Base-by-base conservation (phyloP, 352 stramenopile species). In the Aphanomyces euteiches region DNA sequence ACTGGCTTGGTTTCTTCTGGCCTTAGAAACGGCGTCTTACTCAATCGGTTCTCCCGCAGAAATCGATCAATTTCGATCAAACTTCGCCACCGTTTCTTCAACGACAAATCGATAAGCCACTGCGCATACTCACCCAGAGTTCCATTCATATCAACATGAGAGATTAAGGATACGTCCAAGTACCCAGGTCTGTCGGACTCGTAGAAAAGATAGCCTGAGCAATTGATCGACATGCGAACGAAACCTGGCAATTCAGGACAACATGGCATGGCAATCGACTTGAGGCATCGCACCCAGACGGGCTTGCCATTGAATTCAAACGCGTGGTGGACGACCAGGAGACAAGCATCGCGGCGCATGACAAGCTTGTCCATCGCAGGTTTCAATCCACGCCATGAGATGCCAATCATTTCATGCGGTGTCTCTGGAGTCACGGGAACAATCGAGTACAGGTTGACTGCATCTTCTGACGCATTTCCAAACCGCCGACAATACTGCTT, bases 301-400 rank as follows among this genome's bases (percentile, higher is more conserved):
- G 10, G 43, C 17, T 50, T 50, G 43, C 43, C 43, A 50, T 50
- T 50, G 10, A 50, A 50, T 50, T 50, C 43, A 50, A 50, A 50
- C 17, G 10, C 43, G 43, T 50, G 17, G 43, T 50, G 43, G 2
- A 50, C 43, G 10, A n/a, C 43, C 43, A 50, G 17, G 10, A 50
- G 43, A 2, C 43, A 50, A 12, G 43, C 43, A n/a, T 50, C 43
- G 43, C 43, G 43, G 10, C 17, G 10, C 10, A 2, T 12, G 43
- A 50, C 17, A 12, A 50, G 10, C 43, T 50, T 50, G 10, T 50
- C 17, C 10, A 50, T 12, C 43, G 43, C 10, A 50, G 10, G 10
- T 12, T n/a, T 12, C 0, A 50, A n/a, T 12, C 10, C 43, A 50
- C 17, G 17, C 43, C 43, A 50, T n/a, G 43, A n/a, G 43, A 50